Percentiles rank a stretch among this genome's conserved stretches.
Conservation (phyloP, 768 basidiomycete species). For the Suillus lakei region DNA sequence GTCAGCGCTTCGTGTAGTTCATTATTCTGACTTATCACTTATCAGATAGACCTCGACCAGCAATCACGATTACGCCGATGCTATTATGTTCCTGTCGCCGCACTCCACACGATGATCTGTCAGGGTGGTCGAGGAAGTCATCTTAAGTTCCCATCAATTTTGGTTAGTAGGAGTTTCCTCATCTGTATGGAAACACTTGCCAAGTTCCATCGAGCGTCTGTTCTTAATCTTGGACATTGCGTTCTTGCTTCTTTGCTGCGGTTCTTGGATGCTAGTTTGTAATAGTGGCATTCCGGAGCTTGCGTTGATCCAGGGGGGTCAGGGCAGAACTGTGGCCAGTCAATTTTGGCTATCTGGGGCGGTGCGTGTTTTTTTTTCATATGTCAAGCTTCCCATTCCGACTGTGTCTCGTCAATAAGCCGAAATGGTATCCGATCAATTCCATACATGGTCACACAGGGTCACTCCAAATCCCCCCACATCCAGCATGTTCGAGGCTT, state of each 20-base stretch:
- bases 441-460: neutral
- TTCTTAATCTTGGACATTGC: neutral
- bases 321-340: neutral
- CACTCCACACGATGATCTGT: neutral
- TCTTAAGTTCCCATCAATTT: neutral
- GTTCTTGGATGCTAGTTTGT: neutral
- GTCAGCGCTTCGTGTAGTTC: neutral
- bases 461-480: neutral
- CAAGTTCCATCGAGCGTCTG: neutral
- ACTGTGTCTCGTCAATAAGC: conserved; percentile 2
- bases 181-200: neutral
- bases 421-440: conserved; percentile 4
- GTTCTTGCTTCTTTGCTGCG: neutral
- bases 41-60: conserved; percentile 2
- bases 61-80: neutral
- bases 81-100: neutral
- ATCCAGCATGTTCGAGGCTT: neutral
- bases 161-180: neutral
- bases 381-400: neutral
- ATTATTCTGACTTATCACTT: neutral
- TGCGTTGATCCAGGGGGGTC: neutral
- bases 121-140: neutral
- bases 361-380: neutral
- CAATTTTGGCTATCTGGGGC: conserved; percentile 6
- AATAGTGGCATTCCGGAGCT: neutral